phyloP scores from a whole-genome alignment of 148 eudicot genomes.

The Persicaria tinctoria region DNA sequence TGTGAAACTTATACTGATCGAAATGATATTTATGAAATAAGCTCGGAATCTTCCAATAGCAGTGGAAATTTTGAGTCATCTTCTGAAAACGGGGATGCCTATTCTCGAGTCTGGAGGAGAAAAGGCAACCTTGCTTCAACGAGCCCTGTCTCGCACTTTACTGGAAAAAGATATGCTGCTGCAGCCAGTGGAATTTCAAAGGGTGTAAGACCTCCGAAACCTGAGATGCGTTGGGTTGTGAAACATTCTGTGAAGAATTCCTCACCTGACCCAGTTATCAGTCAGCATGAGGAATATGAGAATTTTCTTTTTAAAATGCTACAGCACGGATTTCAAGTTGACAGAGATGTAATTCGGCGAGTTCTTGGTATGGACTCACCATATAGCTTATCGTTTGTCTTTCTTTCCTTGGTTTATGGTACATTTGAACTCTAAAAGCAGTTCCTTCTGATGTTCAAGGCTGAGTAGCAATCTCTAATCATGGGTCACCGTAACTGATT shows the following conservation, averaged over 20 bases:
- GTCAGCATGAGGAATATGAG: slow-evolving; percentile 19
- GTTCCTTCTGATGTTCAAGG: too few relatives aligned
- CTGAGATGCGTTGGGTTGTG: neutral
- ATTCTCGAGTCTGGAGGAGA: slow-evolving; percentile 12
- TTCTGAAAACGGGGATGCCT: slow-evolving; percentile 14
- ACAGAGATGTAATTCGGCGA: slow-evolving; percentile 26
- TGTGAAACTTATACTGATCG: slow-evolving; percentile 4
- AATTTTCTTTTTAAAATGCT: slow-evolving; percentile 35
- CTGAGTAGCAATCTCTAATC: too few relatives aligned
- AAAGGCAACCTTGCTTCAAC: slow-evolving; percentile 18
- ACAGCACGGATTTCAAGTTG: slow-evolving; percentile 36
- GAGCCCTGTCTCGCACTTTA: neutral
- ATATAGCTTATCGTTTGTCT: neutral
- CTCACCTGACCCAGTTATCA: slow-evolving; percentile 12
- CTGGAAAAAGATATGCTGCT: too few relatives aligned
- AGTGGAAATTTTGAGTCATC: slow-evolving; percentile 13
- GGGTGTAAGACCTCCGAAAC: slow-evolving; percentile 13
- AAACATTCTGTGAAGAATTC: neutral
- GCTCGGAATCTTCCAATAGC: slow-evolving; percentile 12
- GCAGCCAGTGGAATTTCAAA: slow-evolving; percentile 14
- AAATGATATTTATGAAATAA: neutral
- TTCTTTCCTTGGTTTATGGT: neutral
- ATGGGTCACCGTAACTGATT: too few relatives aligned
- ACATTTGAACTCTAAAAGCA: too few relatives aligned
- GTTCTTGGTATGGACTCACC: slow-evolving; percentile 29